phyloP scores from a whole-genome alignment of 1,284 basidiomycete genomes.

The Peniophora sp. region DNA sequence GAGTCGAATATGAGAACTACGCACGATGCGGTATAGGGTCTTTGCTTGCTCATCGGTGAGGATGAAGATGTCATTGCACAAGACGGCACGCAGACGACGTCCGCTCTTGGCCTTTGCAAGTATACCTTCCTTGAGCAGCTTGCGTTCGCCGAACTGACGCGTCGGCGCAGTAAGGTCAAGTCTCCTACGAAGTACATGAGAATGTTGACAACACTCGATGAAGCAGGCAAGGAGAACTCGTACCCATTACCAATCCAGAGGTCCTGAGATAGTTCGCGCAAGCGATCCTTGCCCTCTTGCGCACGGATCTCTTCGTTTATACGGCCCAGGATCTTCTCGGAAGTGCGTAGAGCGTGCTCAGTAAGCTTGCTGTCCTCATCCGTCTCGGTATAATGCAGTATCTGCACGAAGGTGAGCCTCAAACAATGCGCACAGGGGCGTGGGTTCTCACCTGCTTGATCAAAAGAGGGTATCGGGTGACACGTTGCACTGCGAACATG shows the following conservation, averaged over 20 bases:
- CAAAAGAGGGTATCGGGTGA: conserved; percentile 87
- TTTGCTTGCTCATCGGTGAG: conserved; percentile 63
- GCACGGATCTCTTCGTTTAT: conserved; percentile 90
- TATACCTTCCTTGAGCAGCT: conserved; percentile 72
- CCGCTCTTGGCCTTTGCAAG: conserved; percentile 81
- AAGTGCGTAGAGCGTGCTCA: conserved; percentile 46
- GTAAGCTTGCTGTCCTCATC: conserved; percentile 53
- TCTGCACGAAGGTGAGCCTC: conserved; percentile 31
- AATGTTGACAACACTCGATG: background rate
- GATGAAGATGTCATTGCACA: conserved; percentile 78
- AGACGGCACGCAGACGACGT: conserved; percentile 65
- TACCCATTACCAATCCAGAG: conserved; percentile 85
- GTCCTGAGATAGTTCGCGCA: conserved; percentile 66
- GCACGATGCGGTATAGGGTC: conserved; percentile 75
- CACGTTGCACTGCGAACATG: conserved; percentile 73
- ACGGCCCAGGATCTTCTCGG: conserved; percentile 66
- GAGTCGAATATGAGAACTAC: conserved; percentile 24
- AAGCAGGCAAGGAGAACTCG: conserved; percentile 12
- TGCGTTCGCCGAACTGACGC: conserved; percentile 67
- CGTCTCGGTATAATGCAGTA: conserved; percentile 71
- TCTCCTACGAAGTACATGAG: conserved; percentile 51
- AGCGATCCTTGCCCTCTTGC: conserved; percentile 71
- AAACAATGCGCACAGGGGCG: background rate
- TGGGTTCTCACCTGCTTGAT: conserved; percentile 59
- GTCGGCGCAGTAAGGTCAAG: conserved; percentile 90